Conservation (phyloP, 2,329 filamentous ascomycete genomes). For the Cryoendolithus antarcticus region DNA sequence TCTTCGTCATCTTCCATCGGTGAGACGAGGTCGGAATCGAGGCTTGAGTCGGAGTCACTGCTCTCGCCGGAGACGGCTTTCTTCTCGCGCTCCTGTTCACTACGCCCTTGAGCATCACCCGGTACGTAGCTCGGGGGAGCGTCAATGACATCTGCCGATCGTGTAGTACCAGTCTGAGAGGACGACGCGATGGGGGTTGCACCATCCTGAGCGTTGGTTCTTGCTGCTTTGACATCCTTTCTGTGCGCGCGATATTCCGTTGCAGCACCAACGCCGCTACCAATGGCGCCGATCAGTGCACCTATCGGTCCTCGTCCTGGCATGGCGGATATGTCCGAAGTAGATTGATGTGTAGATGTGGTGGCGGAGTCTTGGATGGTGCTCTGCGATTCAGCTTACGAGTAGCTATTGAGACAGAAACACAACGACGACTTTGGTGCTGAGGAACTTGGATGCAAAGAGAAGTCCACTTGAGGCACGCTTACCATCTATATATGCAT, state of each 20-base stretch:
- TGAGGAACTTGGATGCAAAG: background rate
- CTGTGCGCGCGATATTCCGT: constrained; percentile 19
- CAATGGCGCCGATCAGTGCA: constrained; percentile 9
- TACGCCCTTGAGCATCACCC: background rate
- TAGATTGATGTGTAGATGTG: no score
- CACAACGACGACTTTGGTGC: no score
- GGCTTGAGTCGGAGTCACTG: constrained; percentile 4
- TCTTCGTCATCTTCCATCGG: constrained; percentile 18
- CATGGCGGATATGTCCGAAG: no score
- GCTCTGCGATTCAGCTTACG: no score
- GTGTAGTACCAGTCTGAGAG: background rate
- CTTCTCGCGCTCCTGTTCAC: constrained; percentile 2
- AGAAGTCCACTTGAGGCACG: background rate
- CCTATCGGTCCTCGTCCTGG: background rate
- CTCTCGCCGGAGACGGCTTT: constrained; percentile 7
- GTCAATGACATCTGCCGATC: background rate
- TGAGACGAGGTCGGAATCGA: constrained; percentile 6
- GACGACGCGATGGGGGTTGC: background rate
- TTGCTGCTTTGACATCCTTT: constrained; percentile 12
- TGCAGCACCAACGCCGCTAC: constrained; percentile 16
- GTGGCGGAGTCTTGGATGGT: no score
- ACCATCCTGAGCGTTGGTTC: constrained; percentile 2
- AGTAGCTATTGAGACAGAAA: no score
- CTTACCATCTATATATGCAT: background rate
- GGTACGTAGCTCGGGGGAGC: background rate